Evolutionary conservation across 257 asterid species (phyloP), one percentile per base, ranked within the genome.

Genomic region (Nicotiana paniculata): DNA sequence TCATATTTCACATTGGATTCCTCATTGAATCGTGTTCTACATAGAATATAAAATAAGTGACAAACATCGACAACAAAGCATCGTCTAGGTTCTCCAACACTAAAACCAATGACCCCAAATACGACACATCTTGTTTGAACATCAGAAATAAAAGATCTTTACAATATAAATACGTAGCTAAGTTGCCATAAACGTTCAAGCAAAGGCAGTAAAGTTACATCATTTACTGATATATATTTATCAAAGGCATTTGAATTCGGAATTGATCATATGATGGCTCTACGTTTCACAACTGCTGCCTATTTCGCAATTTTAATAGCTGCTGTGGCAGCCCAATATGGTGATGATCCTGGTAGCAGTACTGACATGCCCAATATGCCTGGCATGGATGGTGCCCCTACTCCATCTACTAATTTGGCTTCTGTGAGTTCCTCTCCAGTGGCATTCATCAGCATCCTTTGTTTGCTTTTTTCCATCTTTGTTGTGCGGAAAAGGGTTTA

Each of bases 281-380:
- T 15, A 18, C 61, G 68, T 66, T 54, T 68, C 59, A 68, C 80
- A 35, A 3, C n/a, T 16, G 30, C 69, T 55, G 62, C 37, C 8
- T 79, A 26, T 79, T 79, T 79, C 1, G 61, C 26, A 64, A 39
- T 79, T 46, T 6, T 61, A 64, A 48, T 79, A 26, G 74, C 26
- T 55, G 39, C 3, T 39, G 82, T 61, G 33, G 82, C 33, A 61
- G 82, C 82, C 11, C 75, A 79, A 37, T 37, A 79, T 57, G 82
- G 82, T 28, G 43, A 39, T 59, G 82, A 79, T 43, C 35, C 74
- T 3, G 69, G 57, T 16, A 72, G 78, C 12, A 12, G 59, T n/a
- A 61, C 72, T 24, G 82, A 43, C 46, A 79, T 74, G 79, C 62
- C 62, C 2, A 26, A 48, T 74, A 74, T 74, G 79, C 79, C 63